Evolutionary conservation across 1,284 basidiomycete genomes (phyloP).

Genomic region (Vanrija sp.): DNA sequence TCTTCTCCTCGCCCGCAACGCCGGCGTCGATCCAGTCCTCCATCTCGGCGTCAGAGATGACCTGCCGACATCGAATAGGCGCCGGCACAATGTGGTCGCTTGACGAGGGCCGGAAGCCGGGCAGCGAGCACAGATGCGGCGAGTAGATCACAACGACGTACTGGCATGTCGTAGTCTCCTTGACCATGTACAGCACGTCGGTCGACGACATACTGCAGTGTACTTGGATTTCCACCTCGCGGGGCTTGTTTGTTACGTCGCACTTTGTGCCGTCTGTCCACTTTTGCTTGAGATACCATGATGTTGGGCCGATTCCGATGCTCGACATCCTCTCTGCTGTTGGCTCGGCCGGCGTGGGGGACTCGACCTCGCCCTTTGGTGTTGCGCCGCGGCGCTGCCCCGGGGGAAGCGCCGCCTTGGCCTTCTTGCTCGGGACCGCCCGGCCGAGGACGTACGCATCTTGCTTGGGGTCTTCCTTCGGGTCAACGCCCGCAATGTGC

Average conservation of each 20-base stretch:
- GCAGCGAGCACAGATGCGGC: constrained; percentile 82
- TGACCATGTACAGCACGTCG: constrained; percentile 72
- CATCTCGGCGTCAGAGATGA: constrained; percentile 39
- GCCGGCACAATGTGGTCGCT: constrained; percentile 32
- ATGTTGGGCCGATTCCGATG: constrained; percentile 26
- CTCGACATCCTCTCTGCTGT: constrained; percentile 26
- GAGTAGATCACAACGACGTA: constrained; percentile 91
- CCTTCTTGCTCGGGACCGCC: constrained; percentile 16
- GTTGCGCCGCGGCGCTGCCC: not conserved
- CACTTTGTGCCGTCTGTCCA: constrained; percentile 88
- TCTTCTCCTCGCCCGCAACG: not conserved
- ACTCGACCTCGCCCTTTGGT: not conserved
- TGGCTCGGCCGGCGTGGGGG: not conserved
- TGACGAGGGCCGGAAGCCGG: constrained; percentile 74
- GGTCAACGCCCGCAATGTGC: constrained; percentile 29
- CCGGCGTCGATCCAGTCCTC: constrained; percentile 17
- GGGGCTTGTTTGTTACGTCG: constrained; percentile 77
- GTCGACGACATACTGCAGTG: constrained; percentile 90
- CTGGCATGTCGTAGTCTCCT: constrained; percentile 81
- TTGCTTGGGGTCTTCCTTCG: constrained; percentile 67
- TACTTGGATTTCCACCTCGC: constrained; percentile 93
- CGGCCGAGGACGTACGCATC: constrained; percentile 47
- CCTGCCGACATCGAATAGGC: constrained; percentile 42
- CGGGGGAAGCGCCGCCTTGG: constrained; percentile 7
- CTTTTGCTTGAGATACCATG: constrained; percentile 80